A percentile compares a stretch with the other conserved stretches of the same genome.
phyloP scores from a whole-genome alignment of 1,139 yeast genomes.

The Magnusiomyces sp. region DNA sequence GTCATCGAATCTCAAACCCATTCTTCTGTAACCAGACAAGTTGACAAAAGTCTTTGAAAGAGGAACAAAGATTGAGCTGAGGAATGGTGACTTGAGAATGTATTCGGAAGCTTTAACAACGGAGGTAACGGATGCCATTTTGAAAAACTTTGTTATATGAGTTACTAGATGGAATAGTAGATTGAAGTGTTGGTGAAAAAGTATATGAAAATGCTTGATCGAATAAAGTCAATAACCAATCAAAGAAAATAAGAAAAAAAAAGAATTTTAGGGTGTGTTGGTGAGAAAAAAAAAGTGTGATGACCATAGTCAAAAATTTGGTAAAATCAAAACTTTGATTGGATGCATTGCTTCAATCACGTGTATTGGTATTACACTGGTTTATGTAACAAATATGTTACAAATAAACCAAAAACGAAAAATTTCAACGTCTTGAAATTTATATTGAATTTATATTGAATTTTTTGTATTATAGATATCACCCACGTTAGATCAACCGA shows the following conservation, averaged over 20 bases:
- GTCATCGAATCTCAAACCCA: constrained; percentile 81
- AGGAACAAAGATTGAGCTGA: constrained; percentile 70
- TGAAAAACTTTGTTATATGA: constrained; percentile 1
- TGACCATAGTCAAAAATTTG: too few species aligned
- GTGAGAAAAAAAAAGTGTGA: too few species aligned
- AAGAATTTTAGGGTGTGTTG: constrained; percentile 4
- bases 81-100: constrained; percentile 71
- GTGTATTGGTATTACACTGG: background rate
- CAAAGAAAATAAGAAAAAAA: constrained; percentile 3
- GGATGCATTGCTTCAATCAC: background rate
- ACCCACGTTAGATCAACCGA: constrained; percentile 2
- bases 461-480: too few species aligned
- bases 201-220: background rate
- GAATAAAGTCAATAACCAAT: background rate
- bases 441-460: too few species aligned
- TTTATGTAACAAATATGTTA: too few species aligned
- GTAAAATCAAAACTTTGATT: background rate
- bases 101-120: constrained; percentile 75
- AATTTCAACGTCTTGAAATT: too few species aligned
- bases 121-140: constrained; percentile 70
- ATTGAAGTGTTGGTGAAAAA: background rate
- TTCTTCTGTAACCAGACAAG: constrained; percentile 83
- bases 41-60: constrained; percentile 65
- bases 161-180: background rate
- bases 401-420: too few species aligned